Conservation (phyloP, 2,329 filamentous ascomycete species). For the Penicillium sclerotigenum region DNA sequence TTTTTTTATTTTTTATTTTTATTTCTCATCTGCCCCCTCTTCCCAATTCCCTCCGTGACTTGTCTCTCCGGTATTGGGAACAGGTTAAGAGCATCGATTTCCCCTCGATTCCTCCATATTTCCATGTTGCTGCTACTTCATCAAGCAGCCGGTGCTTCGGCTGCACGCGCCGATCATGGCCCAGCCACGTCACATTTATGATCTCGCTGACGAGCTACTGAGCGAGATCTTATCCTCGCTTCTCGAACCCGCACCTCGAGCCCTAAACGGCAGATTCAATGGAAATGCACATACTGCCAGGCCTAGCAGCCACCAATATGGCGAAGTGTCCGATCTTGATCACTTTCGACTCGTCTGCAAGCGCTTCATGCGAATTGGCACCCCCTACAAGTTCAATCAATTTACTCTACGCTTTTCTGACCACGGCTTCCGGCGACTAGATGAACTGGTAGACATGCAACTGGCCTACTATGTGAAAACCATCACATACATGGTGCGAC, state of each 20-base stretch:
- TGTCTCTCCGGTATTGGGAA: slow-evolving; percentile 14
- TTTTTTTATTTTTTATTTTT: slow-evolving; percentile 7
- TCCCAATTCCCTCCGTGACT: slow-evolving; percentile 11
- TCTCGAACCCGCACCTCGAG: slow-evolving; percentile 17
- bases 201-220: slow-evolving; percentile 39
- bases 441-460: slow-evolving; percentile 37
- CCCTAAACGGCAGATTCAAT: neutral
- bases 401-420: slow-evolving; percentile 39
- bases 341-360: slow-evolving; percentile 42
- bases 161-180: slow-evolving; percentile 35
- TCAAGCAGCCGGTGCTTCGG: slow-evolving; percentile 33
- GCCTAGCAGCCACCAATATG: slow-evolving; percentile 17
- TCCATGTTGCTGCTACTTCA: slow-evolving; percentile 34
- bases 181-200: slow-evolving; percentile 31
- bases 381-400: slow-evolving; percentile 39
- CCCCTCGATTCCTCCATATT: slow-evolving; percentile 12
- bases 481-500: slow-evolving; percentile 43
- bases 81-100: slow-evolving; percentile 7
- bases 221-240: slow-evolving; percentile 34
- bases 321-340: slow-evolving; percentile 38
- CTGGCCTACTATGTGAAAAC: slow-evolving; percentile 37
- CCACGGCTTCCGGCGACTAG: slow-evolving; percentile 34
- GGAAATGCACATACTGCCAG: slow-evolving; percentile 4
- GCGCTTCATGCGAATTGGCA: slow-evolving; percentile 41
- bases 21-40: neutral